Percentiles rank a stretch among this genome's conserved stretches.
phyloP scores from a whole-genome alignment of 805 yeast species.

The Kuraishia ogatae region DNA sequence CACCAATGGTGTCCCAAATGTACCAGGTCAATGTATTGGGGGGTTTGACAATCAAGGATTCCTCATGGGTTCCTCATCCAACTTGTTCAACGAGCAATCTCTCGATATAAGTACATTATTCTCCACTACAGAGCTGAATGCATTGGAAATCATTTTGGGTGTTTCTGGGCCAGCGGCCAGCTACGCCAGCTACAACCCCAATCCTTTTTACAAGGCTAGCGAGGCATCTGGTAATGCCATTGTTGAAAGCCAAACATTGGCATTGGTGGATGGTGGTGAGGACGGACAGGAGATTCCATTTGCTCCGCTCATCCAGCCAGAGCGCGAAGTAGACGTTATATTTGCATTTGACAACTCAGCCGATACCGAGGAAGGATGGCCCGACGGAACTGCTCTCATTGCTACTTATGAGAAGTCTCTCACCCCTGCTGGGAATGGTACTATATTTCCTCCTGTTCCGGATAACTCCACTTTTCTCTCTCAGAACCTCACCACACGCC shows the following conservation, averaged over 20 bases:
- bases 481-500: constrained; percentile 49
- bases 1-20: constrained; percentile 43
- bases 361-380: constrained; percentile 52
- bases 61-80: constrained; percentile 68
- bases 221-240: constrained; percentile 22
- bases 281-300: constrained; percentile 51
- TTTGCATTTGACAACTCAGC: constrained; percentile 59
- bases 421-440: constrained; percentile 34
- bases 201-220: constrained; percentile 42
- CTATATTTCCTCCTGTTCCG: constrained; percentile 69
- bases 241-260: constrained; percentile 8
- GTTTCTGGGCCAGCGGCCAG: constrained; percentile 32
- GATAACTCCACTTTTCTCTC: constrained; percentile 47
- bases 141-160: constrained; percentile 31
- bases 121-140: constrained; percentile 6
- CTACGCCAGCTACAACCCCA: constrained; percentile 51
- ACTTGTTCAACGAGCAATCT: constrained; percentile 36
- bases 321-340: constrained; percentile 50
- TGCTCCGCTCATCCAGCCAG: constrained; percentile 51
- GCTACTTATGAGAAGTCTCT: constrained; percentile 41
- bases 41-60: constrained; percentile 78
- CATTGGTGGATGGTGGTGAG: constrained; percentile 24
- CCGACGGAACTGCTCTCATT: constrained; percentile 51
- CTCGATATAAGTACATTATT: constrained; percentile 7
- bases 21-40: constrained; percentile 34